phyloP scores from a whole-genome alignment of 371 early-diverging fungal genomes.

The Lichtheimia hyalospora region DNA sequence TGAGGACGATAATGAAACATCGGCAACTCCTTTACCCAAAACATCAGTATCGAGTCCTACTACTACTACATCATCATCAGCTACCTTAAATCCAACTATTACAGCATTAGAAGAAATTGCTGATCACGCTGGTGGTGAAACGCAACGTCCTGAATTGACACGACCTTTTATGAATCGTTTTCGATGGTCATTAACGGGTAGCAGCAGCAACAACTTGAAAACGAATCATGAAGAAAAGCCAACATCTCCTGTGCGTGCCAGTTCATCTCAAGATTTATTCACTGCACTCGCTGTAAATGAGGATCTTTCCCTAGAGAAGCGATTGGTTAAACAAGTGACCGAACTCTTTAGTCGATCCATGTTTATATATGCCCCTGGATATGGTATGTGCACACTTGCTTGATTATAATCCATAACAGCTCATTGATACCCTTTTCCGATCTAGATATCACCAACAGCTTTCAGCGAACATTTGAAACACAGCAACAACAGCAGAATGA shows the following conservation, averaged over 20 bases:
- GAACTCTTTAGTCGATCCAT: slow-evolving; percentile 63
- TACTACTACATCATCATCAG: too few species aligned
- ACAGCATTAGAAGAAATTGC: too few species aligned
- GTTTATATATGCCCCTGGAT: slow-evolving; percentile 64
- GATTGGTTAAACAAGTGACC: slow-evolving; percentile 61
- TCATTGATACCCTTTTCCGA: not conserved
- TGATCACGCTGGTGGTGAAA: too few species aligned
- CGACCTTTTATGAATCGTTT: too few species aligned
- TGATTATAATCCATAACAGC: not conserved
- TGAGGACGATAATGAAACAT: not conserved
- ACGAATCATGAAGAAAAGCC: too few species aligned
- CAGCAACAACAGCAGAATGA: slow-evolving; percentile 6
- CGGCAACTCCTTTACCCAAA: too few species aligned
- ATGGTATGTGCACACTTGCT: slow-evolving; percentile 33
- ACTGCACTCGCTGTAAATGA: slow-evolving; percentile 15
- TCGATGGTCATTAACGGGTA: too few species aligned
- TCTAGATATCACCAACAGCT: slow-evolving; percentile 45
- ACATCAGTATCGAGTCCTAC: too few species aligned
- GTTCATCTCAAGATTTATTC: not conserved
- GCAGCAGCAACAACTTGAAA: too few species aligned
- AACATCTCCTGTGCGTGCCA: too few species aligned
- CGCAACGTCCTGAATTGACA: too few species aligned
- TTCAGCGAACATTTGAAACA: slow-evolving; percentile 30
- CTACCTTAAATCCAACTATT: too few species aligned
- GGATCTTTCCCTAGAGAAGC: slow-evolving; percentile 51